phyloP scores from a whole-genome alignment of 2,329 filamentous ascomycete genomes.

The Sclerotinia borealis region DNA sequence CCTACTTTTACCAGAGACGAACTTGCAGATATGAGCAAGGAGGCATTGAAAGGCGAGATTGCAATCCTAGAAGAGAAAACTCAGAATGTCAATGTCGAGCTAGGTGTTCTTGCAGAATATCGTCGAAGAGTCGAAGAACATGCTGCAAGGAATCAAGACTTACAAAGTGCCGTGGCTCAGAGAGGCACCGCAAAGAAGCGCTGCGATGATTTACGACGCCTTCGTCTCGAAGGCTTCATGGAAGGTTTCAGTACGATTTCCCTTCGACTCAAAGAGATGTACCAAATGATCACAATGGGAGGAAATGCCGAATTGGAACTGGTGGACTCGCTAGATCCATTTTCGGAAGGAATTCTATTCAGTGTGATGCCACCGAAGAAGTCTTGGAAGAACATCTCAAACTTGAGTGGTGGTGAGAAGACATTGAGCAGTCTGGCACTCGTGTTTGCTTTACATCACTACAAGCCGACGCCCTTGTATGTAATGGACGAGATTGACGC shows the following conservation, averaged over 20 bases:
- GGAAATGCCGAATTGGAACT: conserved; percentile 96
- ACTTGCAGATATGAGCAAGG: conserved; percentile 56
- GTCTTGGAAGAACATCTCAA: conserved; percentile 99
- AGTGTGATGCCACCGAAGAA: conserved; percentile 99
- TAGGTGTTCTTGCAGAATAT: conserved; percentile 84
- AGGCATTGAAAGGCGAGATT: conserved; percentile 62
- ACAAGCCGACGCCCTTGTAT: conserved; percentile 94
- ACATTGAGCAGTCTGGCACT: conserved; percentile 87
- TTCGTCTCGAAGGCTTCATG: conserved; percentile 96
- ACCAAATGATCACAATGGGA: conserved; percentile 99
- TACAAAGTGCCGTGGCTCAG: conserved; percentile 67
- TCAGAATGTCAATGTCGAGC: conserved; percentile 79
- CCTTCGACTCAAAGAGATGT: conserved; percentile 96
- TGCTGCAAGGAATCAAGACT: conserved; percentile 72
- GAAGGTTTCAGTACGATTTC: conserved; percentile 94
- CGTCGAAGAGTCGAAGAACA: conserved; percentile 80
- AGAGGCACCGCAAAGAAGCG: conserved; percentile 87
- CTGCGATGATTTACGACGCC: conserved; percentile 82
- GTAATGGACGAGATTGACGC: conserved; percentile 99
- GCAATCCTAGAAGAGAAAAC: conserved; percentile 67
- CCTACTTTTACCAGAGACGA: conserved; percentile 73
- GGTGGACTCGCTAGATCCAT: conserved; percentile 92
- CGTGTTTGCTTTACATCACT: conserved; percentile 97
- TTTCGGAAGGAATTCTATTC: conserved; percentile 94
- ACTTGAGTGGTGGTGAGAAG: conserved; percentile 94